phyloP scores from a whole-genome alignment of 306 rosid genomes.

The Quercus parvula region DNA sequence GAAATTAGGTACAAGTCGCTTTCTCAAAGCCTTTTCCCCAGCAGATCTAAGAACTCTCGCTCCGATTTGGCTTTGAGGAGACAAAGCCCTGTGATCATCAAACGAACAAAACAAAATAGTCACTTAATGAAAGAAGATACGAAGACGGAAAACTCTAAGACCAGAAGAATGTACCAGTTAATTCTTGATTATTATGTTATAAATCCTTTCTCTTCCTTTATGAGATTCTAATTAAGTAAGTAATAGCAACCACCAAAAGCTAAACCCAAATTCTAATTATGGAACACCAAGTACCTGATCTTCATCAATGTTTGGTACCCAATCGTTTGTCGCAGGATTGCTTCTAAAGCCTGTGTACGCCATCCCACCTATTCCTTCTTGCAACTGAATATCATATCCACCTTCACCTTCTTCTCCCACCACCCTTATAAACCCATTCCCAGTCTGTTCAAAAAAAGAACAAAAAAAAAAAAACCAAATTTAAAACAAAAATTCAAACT shows the following conservation, averaged over 20 bases:
- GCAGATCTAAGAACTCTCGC: constrained; percentile 39
- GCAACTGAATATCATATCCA: constrained; percentile 22
- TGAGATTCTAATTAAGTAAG: not conserved
- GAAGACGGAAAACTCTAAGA: too few species aligned
- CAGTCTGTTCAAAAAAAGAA: constrained; percentile 40
- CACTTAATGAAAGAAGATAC: too few species aligned
- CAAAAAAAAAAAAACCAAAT: not conserved
- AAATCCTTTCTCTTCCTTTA: not conserved
- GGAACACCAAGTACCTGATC: constrained; percentile 26
- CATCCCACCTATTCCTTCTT: constrained; percentile 17
- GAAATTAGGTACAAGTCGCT: not conserved
- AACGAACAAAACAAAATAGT: not conserved
- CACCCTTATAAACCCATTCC: constrained; percentile 64
- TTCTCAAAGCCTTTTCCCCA: not conserved
- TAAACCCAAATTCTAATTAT: too few species aligned
- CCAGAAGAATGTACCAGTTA: not conserved
- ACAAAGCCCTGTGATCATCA: constrained; percentile 27
- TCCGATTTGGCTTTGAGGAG: constrained; percentile 48
- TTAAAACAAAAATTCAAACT: not conserved
- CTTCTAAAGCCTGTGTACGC: constrained; percentile 33
- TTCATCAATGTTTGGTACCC: constrained; percentile 53
- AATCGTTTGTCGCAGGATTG: constrained; percentile 85
- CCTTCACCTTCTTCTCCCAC: constrained; percentile 28
- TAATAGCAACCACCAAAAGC: not conserved
- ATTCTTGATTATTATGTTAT: not conserved